Conservation (phyloP, 495 filamentous ascomycete species). For the Aspergillus saccharolyticus region DNA sequence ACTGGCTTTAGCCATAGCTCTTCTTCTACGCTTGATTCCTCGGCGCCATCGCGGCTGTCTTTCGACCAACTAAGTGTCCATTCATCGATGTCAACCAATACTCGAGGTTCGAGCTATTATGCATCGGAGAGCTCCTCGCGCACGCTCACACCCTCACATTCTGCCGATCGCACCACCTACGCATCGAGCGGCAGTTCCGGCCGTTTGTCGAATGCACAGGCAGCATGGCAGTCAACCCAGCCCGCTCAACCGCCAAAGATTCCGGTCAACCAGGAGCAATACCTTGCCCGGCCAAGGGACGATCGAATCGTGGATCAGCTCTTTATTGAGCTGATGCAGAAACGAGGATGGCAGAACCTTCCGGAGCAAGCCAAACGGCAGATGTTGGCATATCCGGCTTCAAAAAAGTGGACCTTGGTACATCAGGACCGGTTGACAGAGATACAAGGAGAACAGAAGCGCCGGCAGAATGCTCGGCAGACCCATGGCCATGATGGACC, state of each 20-base stretch:
- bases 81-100: slow-evolving; percentile 55
- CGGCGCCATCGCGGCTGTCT: slow-evolving; percentile 64
- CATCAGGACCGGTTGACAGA: slow-evolving; percentile 92
- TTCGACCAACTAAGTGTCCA: slow-evolving; percentile 64
- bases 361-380: slow-evolving; percentile 93
- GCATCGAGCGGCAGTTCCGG: slow-evolving; percentile 24
- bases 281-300: slow-evolving; percentile 69
- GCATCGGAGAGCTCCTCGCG: slow-evolving; percentile 61
- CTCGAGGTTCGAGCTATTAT: slow-evolving; percentile 58
- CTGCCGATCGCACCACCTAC: slow-evolving; percentile 33
- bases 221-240: slow-evolving; percentile 33
- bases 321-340: slow-evolving; percentile 91
- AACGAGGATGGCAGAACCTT: slow-evolving; percentile 92
- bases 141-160: slow-evolving; percentile 45
- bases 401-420: slow-evolving; percentile 96
- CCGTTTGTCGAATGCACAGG: slow-evolving; percentile 33
- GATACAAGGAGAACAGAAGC: slow-evolving; percentile 90
- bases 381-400: slow-evolving; percentile 88
- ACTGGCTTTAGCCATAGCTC: slow-evolving; percentile 60
- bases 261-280: slow-evolving; percentile 39
- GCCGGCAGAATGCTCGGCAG: slow-evolving; percentile 62
- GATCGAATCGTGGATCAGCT: slow-evolving; percentile 86
- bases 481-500: slow-evolving; percentile 59
- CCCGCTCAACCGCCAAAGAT: slow-evolving; percentile 38
- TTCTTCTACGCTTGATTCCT: slow-evolving; percentile 60